Base-by-base conservation (phyloP, 2,329 filamentous ascomycete genomes). In the Colletotrichum magnum region DNA sequence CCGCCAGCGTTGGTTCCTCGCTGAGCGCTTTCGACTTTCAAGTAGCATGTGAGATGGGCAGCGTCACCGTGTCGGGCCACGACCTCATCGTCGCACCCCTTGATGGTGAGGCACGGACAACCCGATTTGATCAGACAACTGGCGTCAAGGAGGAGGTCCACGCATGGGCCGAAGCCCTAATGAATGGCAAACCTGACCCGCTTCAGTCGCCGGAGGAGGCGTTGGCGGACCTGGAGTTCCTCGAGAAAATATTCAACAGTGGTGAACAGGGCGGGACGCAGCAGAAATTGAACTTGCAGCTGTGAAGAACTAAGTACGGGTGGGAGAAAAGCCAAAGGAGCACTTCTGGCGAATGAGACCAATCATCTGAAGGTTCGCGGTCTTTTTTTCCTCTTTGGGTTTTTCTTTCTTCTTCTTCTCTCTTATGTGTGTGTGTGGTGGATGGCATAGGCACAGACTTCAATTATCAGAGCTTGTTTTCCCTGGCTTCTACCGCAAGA, bases 81-180 rank as follows among this genome's bases (percentile, higher is more conserved):
- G 81, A 80, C 6, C 79, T 86, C 16, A 83, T 77, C 5, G 80
- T 84, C 16, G 77, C 73, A 36, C 77, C 77, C 9, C 73, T 75
- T 0, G 71, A 70, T n/a, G 77, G 76, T n/a, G 81, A 79, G 3
- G 78, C 82, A 52, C 65, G 71, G 63, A 69, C 45, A 12, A 64
- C 63, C 24, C 80, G 83, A 21, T 88, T 88, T 72, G 80, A 85
- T 60, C 82, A 86, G 72, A 83, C 81, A 13, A 83, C 77, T 41
- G 88, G 87, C 9, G 89, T 92, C 4, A 82, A 81, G 69, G 85
- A 87, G 60, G 90, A 92, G 78, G 84, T 92, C 9, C 83, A 83
- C 69, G 89, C 87, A 5, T 92, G 89, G 88, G 89, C 84, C 0
- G 82, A 86, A 77, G 82, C 83, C 10, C 73, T 92, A 43, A 73